Conservation (phyloP, 306 rosid genomes). For the Inga laurina region DNA sequence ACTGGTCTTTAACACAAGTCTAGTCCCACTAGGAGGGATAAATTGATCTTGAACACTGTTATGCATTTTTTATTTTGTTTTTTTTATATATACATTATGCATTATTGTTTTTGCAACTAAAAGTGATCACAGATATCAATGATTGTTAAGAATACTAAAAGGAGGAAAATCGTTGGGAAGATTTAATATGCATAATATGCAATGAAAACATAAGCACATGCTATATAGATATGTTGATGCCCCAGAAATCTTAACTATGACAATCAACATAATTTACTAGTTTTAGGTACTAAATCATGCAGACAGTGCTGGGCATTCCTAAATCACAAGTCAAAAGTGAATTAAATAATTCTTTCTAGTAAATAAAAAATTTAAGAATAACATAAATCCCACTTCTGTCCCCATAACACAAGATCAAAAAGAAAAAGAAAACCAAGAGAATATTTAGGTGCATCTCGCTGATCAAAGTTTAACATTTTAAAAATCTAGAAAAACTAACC, state of each 20-base stretch:
- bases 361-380: constrained; percentile 3
- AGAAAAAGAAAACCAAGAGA: too few relatives aligned
- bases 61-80: too few relatives aligned
- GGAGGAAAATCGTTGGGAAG: neutral
- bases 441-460: too few relatives aligned
- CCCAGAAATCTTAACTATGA: neutral
- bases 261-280: neutral
- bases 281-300: constrained; percentile 3
- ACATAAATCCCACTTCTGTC: constrained; percentile 9
- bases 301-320: neutral
- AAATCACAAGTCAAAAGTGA: neutral
- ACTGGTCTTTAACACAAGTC: too few relatives aligned
- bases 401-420: too few relatives aligned
- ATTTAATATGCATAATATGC: neutral
- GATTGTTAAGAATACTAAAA: neutral
- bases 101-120: neutral
- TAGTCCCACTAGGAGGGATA: too few relatives aligned
- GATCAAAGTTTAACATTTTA: too few relatives aligned
- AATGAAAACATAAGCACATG: neutral
- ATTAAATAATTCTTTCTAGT: constrained; percentile 7
- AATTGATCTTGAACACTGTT: neutral
- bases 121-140: neutral
- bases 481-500: constrained; percentile 58
- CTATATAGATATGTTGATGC: neutral
- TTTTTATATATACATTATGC: too few relatives aligned